These are phyloP conservation scores for Geotrichum citri-aurantii DNA, from an alignment of 1,139 yeast genomes.

Conservation along the genomic window DNA sequence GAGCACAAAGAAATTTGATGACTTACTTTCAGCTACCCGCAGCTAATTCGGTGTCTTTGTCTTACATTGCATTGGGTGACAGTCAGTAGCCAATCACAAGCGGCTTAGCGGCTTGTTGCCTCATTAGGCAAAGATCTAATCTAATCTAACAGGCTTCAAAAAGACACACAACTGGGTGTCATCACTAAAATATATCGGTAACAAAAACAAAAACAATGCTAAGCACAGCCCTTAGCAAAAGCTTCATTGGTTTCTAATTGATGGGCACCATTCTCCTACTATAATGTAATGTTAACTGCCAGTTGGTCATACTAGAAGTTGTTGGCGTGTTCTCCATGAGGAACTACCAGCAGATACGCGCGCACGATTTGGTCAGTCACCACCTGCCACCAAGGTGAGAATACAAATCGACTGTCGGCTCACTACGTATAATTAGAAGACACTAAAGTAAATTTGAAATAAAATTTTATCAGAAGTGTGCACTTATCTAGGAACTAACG, in stretches of 20 bases:
- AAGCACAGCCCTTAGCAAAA: neutral
- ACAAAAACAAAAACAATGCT: neutral
- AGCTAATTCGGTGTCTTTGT: neutral
- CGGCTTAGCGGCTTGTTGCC: neutral
- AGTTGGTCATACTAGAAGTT: neutral
- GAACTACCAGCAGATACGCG: neutral
- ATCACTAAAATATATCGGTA: no score
- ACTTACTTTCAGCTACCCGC: neutral
- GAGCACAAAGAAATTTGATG: neutral
- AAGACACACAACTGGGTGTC: no score
- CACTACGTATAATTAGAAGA: no score
- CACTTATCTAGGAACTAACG: no score
- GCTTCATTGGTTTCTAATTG: no score
- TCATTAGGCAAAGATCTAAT: neutral
- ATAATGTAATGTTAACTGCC: neutral
- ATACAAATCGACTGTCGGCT: neutral
- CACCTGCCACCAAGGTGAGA: neutral
- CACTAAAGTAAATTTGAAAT: no score
- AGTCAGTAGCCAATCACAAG: neutral
- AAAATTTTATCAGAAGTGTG: no score
- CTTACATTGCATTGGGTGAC: neutral
- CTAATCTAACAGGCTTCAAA: neutral
- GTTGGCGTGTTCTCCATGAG: neutral
- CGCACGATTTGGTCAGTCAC: neutral
- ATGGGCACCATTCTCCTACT: no score